Evolutionary conservation across 139 green algal species (phyloP).

Genomic region (Chlorella sorokiniana): DNA sequence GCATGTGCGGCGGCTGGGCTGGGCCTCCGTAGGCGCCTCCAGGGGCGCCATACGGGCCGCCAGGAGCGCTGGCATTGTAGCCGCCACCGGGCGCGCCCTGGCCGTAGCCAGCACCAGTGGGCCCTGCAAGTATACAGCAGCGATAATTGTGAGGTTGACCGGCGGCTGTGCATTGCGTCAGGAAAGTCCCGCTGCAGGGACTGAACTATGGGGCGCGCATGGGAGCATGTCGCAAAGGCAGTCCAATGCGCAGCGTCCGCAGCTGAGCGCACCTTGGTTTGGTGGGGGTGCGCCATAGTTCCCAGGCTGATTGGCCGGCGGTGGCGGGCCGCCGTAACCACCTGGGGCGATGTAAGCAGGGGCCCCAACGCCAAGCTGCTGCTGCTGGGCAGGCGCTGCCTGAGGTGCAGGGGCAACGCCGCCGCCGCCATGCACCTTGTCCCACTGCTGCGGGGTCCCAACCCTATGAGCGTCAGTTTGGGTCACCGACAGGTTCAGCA

Average conservation of each 20-base stretch:
- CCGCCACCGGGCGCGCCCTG: conserved; percentile 24
- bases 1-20: conserved; percentile 16
- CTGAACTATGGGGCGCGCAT: no score
- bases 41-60: background rate
- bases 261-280: conserved; percentile 18
- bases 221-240: no score
- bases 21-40: background rate
- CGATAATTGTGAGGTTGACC: background rate
- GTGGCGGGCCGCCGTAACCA: conserved; percentile 16
- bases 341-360: background rate
- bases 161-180: background rate
- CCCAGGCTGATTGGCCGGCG: background rate
- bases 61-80: background rate
- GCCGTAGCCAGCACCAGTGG: background rate
- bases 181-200: background rate
- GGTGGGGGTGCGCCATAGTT: conserved; percentile 25
- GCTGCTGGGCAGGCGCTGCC: conserved; percentile 2
- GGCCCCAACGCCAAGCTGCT: background rate
- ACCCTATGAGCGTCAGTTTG: conserved; percentile 1
- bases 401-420: background rate
- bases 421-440: conserved; percentile 7
- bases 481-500: conserved; percentile 33
- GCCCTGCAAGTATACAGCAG: background rate
- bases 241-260: background rate
- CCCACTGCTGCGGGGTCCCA: conserved; percentile 8